Evolutionary conservation across 306 rosid species (phyloP), one percentile per base, ranked within the genome.

Genomic region (Cucumis melo): DNA sequence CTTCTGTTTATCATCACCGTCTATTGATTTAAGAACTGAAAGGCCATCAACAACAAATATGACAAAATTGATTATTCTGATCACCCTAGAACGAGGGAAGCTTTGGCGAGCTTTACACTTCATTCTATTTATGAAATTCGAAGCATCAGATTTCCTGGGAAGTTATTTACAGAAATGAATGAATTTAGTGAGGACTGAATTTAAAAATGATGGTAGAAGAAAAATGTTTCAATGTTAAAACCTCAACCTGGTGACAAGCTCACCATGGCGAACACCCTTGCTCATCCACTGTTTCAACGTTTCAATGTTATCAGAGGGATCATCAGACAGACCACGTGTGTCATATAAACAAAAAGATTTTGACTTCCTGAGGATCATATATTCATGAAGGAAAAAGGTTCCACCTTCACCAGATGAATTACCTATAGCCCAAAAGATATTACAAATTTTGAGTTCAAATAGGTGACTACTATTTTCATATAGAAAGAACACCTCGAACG

Each of bases 371-470:
- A 96, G 94, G 81, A 93, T 86, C 96, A 87, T 90, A 82, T 87
- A 91, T 82, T 86, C 93, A 6, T 85, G 90, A 70, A 93, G 97
- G 88, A 91, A 93, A 83, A 79, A 83, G 15, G 98, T 93, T 81
- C 96, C 98, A 77, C 84, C 91, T 67, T 91, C 91, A 15, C 58
- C 48, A 73, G 84, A 81, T 71, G 91, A 89, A 84, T 86, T 86
- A 85, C 82, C 97, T 91, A 86, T 66, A 67, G n/a, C 81, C 75
- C 74, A 64, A 46, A 61, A 71, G 73, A 84, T 11, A 78, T 62
- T 44, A 48, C 13, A 46, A 65, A 13, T 2, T 27, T 60, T 14
- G 61, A n/a, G 21, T 42, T 39, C 6, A 73, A 65, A 75, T 75
- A 39, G 7, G 21, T 38, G 39, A 58, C 21, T 14, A 20, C 5